Evolutionary conservation across 164 flowering plant genomes (phyloP), one percentile per base, ranked within the genome.

Genomic region (Amborella trichopoda): DNA sequence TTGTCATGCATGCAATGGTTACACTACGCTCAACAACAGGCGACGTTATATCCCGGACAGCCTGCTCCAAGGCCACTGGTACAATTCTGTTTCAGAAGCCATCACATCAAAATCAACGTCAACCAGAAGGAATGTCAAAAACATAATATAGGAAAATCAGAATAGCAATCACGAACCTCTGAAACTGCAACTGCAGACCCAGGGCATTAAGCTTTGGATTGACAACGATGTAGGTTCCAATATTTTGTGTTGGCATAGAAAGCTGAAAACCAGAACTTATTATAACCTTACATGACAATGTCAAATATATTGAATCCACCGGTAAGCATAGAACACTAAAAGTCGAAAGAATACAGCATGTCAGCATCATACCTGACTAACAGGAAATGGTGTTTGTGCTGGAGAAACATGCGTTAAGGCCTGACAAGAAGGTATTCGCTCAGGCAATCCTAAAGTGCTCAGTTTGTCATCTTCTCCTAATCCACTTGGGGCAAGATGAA

Each of bases 21-120:
- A 93, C 91, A 75, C 99, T 93, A 17, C 94, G 88, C 55, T 76
- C 81, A 50, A 84, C 94, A 63, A 93, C 76, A 30, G 76, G 72
- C 58, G 75, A 41, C 43, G 80, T 83, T 10, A 88, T 74, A 55
- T 93, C 96, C 33, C 80, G 84, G 62, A 93, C 75, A 42, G 96
- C 95, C 66, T 86, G 76, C 55, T 93, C 96, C 86, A 93, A 78
- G 11, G 94, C 86, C 57, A 68, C 43, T 28, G 95, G 95, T 60
- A 88, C 78, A 58, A 75, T 77, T 57, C 99, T 93, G 86, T 36
- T 50, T 30, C 34, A 9, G 34, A 9, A 30, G 14, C 11, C 34
- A 30, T 30, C 34, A 30, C 9, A 8, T 9, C 9, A 33, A 17
- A 33, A 33, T 11, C 37, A 33, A 17, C 37, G 12, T 33, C 37